Conservation (phyloP, 2,329 filamentous ascomycete genomes). For the Atkinsonella hypoxylon region DNA sequence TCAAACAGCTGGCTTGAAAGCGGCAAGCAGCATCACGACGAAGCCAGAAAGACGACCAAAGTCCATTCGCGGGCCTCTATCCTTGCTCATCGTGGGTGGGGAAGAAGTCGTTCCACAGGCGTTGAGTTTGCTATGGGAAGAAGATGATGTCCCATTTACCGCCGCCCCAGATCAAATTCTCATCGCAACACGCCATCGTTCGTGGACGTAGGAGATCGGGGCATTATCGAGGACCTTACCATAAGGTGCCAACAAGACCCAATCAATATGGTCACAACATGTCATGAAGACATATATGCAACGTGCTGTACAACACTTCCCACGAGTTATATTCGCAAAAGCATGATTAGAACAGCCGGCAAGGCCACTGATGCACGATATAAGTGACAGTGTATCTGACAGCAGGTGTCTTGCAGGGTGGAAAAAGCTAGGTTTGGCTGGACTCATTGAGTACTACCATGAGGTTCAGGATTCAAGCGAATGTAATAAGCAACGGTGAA, state of each 20-base stretch:
- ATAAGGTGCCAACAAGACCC: neutral
- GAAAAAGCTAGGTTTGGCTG: neutral
- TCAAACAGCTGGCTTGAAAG: neutral
- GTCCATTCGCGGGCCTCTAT: neutral
- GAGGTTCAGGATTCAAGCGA: constrained; percentile 1
- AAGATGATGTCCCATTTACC: too few species aligned
- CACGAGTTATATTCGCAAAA: neutral
- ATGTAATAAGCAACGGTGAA: neutral
- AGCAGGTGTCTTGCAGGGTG: neutral
- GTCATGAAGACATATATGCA: neutral
- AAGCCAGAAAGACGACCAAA: neutral
- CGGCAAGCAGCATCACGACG: neutral
- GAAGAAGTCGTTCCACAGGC: neutral
- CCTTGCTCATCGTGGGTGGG: neutral
- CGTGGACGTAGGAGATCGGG: neutral
- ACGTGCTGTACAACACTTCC: neutral
- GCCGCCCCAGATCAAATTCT: neutral
- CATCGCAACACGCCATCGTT: neutral
- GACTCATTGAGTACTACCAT: neutral
- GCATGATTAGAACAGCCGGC: neutral
- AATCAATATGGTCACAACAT: neutral
- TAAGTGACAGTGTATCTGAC: neutral
- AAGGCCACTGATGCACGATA: neutral
- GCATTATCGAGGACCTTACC: neutral
- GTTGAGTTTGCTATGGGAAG: neutral